Conservation (phyloP, 192 early-diverging fungal genomes). For the Umbelopsis isabellina region DNA sequence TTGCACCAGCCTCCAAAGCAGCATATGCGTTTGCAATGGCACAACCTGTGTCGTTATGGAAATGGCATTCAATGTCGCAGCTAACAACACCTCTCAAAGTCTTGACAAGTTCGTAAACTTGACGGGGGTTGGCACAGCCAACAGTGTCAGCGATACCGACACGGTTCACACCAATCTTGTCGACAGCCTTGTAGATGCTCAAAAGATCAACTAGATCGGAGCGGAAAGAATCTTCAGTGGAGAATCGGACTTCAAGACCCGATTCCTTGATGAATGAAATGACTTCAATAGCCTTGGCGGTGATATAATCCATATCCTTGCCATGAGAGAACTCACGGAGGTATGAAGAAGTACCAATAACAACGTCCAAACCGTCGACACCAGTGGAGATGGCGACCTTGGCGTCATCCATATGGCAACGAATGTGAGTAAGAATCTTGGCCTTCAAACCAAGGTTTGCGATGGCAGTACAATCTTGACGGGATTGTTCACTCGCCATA, state of each 20-base stretch:
- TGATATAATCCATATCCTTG: constrained; percentile 99
- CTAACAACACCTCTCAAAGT: constrained; percentile 93
- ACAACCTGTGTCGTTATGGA: constrained; percentile 99
- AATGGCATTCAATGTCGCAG: constrained; percentile 99
- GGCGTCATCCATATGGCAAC: constrained; percentile 99
- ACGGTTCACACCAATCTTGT: constrained; percentile 97
- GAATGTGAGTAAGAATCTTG: constrained; percentile 95
- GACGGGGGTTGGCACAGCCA: constrained; percentile 96
- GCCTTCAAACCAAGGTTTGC: constrained; percentile 93
- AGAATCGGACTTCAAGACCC: constrained; percentile 97
- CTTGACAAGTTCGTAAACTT: constrained; percentile 97
- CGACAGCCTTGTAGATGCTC: constrained; percentile 94
- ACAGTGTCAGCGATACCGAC: constrained; percentile 99
- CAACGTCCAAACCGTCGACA: constrained; percentile 96
- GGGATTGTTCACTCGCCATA: constrained; percentile 96
- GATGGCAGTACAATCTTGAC: constrained; percentile 89
- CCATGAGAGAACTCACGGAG: constrained; percentile 98
- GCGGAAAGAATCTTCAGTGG: constrained; percentile 98
- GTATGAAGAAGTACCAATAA: constrained; percentile 96
- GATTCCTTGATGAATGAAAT: constrained; percentile 95
- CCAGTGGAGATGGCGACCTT: constrained; percentile 95
- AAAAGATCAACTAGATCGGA: constrained; percentile 96
- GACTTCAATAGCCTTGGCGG: constrained; percentile 94
- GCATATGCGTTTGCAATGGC: constrained; percentile 98
- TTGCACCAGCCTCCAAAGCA: constrained; percentile 95